Evolutionary conservation across 2,329 filamentous ascomycete species (phyloP), one percentile per base, ranked within the genome.

Genomic region (Teratosphaeria viscida): DNA sequence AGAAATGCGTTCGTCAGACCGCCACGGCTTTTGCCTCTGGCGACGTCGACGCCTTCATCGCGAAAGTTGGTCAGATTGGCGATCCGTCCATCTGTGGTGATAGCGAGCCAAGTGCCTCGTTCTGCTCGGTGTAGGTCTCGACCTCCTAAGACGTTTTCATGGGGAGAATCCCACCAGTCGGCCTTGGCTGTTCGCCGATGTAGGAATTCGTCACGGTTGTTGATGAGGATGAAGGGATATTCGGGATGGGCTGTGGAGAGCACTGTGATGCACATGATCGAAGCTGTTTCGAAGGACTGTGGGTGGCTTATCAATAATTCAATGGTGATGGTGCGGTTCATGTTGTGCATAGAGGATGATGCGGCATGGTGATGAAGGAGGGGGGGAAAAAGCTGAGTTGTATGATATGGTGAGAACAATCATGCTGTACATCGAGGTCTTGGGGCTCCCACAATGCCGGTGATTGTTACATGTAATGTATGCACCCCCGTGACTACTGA

Each of bases 61-160:
- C 82, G 81, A 68, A 84, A 86, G 71, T 87, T 87, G 56, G 84
- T 86, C 35, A 87, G 75, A 5, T 85, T 80, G 2, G 83, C 83
- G 54, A 87, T 69, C 59, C 82, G 82, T 32, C 84, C 84, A 63
- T 84, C 77, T 35, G 75, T 78, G 8, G 83, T 86, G 59, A 86
- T 76, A 23, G 82, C 84, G 55, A 86, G 79, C 84, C 84, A 87
- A 61, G 84, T 86, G 26, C 84, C 84, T 58, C 83, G 81, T 47
- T 77, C 79, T 14, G 78, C 70, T 29, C 84, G 81, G 55, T 84
- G 81, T 11, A 86, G 76, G 68, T 87, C 84, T 53, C 83, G 82
- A 26, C 83, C 83, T 34, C 82, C 83, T 6, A 86, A 75, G 58
- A 87, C 78, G 62, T 85, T 75, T 16, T 72, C 65, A 65, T 82